Base-by-base conservation (phyloP, 805 yeast genomes). In the Lachancea fermentati region DNA sequence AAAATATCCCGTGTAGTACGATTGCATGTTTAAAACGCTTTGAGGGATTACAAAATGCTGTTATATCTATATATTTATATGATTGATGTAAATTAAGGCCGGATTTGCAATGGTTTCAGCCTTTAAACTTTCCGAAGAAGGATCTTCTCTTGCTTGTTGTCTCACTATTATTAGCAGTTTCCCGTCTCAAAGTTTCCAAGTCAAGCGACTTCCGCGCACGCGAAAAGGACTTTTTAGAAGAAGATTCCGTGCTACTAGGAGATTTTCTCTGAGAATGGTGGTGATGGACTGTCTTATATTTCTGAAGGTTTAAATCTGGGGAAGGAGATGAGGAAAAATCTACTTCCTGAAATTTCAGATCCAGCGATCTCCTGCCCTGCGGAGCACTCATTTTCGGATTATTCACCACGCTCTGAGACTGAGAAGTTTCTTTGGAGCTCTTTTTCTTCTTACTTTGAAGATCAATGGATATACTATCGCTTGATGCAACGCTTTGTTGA, bases 161-260 rank as follows among this genome's bases (percentile, higher is more conserved):
- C 5, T 52, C 55, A 15, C 42, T 39, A 18, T 28, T 39, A 17
- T 41, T 44, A 11, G 46, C 24, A 12, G 50, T 48, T 35, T 58
- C 63, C 16, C 54, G 51, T 39, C 57, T 53, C 4, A 50, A 32
- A 36, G 48, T 44, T 32, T 58, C 63, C 33, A 57, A 35, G 33
- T 58, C 63, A 9, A 58, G 42, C 2, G 63, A 58, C 31, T 55
- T 57, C n/a, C 62, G 51, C 1, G 55, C 56, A 32, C 45, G 51
- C 6, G 55, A 46, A 34, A 55, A 46, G 1, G 58, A 50, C 30
- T 47, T 54, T 26, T 45, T 51, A 39, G 48, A 42, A n/a, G 32
- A 36, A 11, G 32, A 14, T 18, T 46, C 52, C 5, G 36, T 30
- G 34, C 41, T 32, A 36, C 30, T 33, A 29, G 31, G 31, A 9